Evolutionary conservation across 1,284 basidiomycete species (phyloP), one percentile per base, ranked within the genome.

Genomic region (Prillingera fragicola): DNA sequence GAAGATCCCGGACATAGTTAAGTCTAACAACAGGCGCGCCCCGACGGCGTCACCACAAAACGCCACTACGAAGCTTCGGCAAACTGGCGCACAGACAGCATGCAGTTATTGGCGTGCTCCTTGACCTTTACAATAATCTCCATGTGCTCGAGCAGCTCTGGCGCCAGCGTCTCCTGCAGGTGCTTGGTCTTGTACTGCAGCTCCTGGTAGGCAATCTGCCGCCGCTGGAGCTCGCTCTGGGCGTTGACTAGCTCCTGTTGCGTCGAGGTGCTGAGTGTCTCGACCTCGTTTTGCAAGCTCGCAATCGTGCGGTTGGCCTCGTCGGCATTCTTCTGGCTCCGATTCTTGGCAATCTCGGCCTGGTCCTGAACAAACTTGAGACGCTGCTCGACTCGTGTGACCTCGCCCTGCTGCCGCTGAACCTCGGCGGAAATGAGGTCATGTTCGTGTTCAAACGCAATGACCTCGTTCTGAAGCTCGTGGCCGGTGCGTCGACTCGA

Each of bases 391-490:
- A 82, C 61, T 57, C 82, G 80, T 29, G 72, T 71, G 22, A 82
- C 79, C 55, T 87, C 84, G 53, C 84, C 81, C 38, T 83, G 81
- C 49, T 65, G 57, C 19, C 59, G 54, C 36, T 69, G 68, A 1
- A 69, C 61, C 28, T 54, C 52, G 41, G 70, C 65, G 1, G 27
- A 48, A 39, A 87, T 67, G 52, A 82, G 78, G 59, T 89, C 86
- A 10, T 85, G 77, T 52, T 85, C 81, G 52, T 89, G 79, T 53
- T 89, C 87, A 18, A 87, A 75, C 51, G 77, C 80, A 51, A 87
- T 84, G 27, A 78, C 77, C 50, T 84, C 81, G 50, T 78, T 84
- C 64, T 85, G 83, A 33, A 87, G 69, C 25, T 77, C 67, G n/a
- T 81, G 80, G 17, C 80, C 77, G 52, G 85, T 79, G 23, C 75